Evolutionary conservation across 306 rosid species (phyloP), one percentile per base, ranked within the genome.

Genomic region (Prunus persica): DNA sequence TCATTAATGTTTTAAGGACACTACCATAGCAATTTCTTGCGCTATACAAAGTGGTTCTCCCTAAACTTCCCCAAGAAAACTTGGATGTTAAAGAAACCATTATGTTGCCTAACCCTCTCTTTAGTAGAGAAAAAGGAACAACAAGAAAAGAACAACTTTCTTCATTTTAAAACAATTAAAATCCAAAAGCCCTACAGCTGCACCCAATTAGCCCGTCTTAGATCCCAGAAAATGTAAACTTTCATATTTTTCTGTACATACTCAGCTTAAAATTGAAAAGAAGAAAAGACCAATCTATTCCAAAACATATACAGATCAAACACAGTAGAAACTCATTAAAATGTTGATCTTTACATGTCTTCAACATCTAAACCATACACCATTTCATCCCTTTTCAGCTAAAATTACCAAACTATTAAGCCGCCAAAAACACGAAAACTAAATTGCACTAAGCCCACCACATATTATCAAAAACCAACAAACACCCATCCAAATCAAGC

Each of bases 401-500:
- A n/a, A 1, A 43, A 1, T 10, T n/a, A 69, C 5, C 80, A 55
- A 78, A 46, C 27, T 43, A 13, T 27, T 9, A 18, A 18, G 28
- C 28, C 22, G 16, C 22, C 54, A 43, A 43, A 28, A 51, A 24
- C 43, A 2, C 54, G 20, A 20, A 75, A 73, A 77, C 6, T 65
- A 62, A 77, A 65, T 58, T 25, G 0, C 28, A 43, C 2, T 55
- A 69, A 69, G 24, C 71, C 54, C 20, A 65, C 41, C 2, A 22
- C 64, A 11, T 75, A 81, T 20, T 20, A 41, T 15, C 28, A 76
- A 30, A n/a, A 72, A 71, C 43, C 70, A 45, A 22, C 2, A 27
- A 50, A 3, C 3, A 32, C 65, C 76, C 69, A 73, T 25, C 11
- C 47, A 55, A 71, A 58, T 14, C 14, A 54, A 22, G 74, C 86